Conservation (phyloP, 768 basidiomycete species). For the Lentinula aciculospora region DNA sequence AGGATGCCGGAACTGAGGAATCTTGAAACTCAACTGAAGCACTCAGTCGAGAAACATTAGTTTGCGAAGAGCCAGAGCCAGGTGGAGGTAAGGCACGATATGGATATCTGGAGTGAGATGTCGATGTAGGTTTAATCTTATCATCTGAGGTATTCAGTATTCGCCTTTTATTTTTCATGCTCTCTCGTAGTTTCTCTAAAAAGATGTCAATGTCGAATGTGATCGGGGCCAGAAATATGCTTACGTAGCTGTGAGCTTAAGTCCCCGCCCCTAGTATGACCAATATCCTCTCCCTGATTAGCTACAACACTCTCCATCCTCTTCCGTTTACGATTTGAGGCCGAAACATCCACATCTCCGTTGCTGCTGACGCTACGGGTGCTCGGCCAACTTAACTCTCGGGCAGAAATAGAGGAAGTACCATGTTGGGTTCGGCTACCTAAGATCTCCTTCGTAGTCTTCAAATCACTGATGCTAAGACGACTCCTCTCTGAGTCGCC, state of each 20-base stretch:
- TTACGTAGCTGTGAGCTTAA: slow-evolving; percentile 2
- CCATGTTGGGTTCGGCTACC: not conserved
- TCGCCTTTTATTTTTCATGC: slow-evolving; percentile 14
- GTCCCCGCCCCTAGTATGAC: not conserved
- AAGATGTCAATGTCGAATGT: not conserved
- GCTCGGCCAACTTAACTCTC: not conserved
- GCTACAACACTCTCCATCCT: slow-evolving; percentile 13
- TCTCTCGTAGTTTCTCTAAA: slow-evolving; percentile 1
- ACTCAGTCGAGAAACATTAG: not conserved
- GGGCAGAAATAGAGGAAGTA: not conserved
- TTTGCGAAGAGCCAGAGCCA: not conserved
- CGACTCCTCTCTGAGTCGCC: not conserved
- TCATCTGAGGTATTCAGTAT: slow-evolving; percentile 32
- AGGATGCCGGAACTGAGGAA: not conserved
- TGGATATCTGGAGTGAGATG: slow-evolving; percentile 2
- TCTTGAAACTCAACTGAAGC: no score
- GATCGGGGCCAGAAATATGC: not conserved
- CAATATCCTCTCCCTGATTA: not conserved
- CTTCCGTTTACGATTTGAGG: slow-evolving; percentile 21
- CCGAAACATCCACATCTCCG: not conserved
- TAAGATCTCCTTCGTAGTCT: not conserved
- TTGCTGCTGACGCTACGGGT: slow-evolving; percentile 1
- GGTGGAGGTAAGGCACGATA: not conserved
- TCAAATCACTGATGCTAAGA: slow-evolving; percentile 3
- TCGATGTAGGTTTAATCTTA: slow-evolving; percentile 10